A percentile compares a stretch with the other conserved stretches of the same genome.
Conservation (phyloP, 2,329 filamentous ascomycete species). For the Cladophialophora immunda region DNA sequence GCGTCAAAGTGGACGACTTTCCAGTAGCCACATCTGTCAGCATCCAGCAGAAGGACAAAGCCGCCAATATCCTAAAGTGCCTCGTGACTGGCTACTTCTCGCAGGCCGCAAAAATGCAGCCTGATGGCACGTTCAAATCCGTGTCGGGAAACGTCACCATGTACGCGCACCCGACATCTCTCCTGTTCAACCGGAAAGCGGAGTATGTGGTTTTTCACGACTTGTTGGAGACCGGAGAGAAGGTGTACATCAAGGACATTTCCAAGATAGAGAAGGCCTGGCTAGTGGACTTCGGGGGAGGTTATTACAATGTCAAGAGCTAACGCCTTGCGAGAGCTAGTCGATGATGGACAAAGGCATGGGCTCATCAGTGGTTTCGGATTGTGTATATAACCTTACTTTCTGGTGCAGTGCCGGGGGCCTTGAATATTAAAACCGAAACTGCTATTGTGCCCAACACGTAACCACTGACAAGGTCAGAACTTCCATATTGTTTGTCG, state of each 20-base stretch:
- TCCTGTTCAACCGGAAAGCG: constrained; percentile 96
- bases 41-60: constrained; percentile 59
- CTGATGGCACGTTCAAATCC: constrained; percentile 87
- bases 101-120: constrained; percentile 91
- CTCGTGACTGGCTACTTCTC: constrained; percentile 91
- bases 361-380: neutral
- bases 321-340: neutral
- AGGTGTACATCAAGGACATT: constrained; percentile 89
- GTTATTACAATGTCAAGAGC: constrained; percentile 73
- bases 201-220: constrained; percentile 98
- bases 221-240: constrained; percentile 85
- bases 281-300: constrained; percentile 86
- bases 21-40: constrained; percentile 36
- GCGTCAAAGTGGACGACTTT: constrained; percentile 73
- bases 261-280: constrained; percentile 95
- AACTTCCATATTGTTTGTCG: neutral
- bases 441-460: neutral
- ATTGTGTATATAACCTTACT: neutral
- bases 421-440: neutral
- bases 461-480: neutral
- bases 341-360: neutral
- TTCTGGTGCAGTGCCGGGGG: neutral
- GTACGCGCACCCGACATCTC: constrained; percentile 86
- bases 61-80: constrained; percentile 82
- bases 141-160: constrained; percentile 81